phyloP scores from a whole-genome alignment of 2,329 filamentous ascomycete species.

The Fusarium pseudocircinatum region DNA sequence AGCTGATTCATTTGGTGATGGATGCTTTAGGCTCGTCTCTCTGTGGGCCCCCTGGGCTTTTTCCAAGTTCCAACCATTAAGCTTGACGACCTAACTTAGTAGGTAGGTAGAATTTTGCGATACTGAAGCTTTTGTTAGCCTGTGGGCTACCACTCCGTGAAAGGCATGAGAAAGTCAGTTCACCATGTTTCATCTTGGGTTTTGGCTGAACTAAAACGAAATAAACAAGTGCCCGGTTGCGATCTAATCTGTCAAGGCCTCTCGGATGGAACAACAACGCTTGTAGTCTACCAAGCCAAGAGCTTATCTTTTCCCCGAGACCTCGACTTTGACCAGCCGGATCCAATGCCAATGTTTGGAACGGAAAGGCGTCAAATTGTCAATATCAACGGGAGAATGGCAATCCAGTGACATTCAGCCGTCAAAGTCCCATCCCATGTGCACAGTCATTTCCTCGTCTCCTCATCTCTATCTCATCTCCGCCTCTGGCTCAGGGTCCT shows the following conservation, averaged over 20 bases:
- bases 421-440: conserved; percentile 18
- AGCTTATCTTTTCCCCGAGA: conserved; percentile 1
- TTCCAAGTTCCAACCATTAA: conserved; percentile 8
- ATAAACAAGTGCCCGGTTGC: not conserved
- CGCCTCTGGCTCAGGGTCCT: conserved; percentile 1
- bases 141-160: not conserved
- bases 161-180: not conserved
- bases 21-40: conserved; percentile 20
- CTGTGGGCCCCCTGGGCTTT: conserved; percentile 14
- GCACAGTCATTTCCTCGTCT: conserved; percentile 15
- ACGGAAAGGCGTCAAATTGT: not conserved
- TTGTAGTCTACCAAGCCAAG: not conserved
- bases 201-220: conserved; percentile 9
- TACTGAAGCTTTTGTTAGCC: not conserved
- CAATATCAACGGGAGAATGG: not conserved
- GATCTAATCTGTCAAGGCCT: not conserved
- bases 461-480: conserved; percentile 15
- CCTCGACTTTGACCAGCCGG: conserved; percentile 10
- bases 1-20: conserved; percentile 28
- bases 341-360: not conserved
- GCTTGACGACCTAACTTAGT: not conserved
- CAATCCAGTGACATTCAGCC: not conserved
- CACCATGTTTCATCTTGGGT: conserved; percentile 11
- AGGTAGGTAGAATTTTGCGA: not conserved
- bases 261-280: not conserved